Conservation (phyloP, 208 protist species). For the Acanthamoeba castellanii region DNA sequence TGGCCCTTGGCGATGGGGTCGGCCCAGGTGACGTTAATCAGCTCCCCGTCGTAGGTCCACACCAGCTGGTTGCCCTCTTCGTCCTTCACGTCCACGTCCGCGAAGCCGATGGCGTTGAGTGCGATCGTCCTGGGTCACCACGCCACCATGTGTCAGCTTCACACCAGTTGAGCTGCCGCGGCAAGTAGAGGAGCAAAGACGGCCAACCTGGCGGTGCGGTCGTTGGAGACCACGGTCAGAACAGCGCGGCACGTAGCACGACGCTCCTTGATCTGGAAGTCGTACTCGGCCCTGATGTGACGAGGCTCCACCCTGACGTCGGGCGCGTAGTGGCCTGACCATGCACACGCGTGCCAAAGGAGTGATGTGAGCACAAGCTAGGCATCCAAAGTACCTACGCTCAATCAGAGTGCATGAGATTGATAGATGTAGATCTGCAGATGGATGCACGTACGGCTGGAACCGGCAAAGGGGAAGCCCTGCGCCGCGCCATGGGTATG, state of each 20-base stretch:
- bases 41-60: slow-evolving; percentile 64
- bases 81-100: slow-evolving; percentile 31
- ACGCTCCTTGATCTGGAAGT: slow-evolving; percentile 23
- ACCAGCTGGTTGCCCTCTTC: background rate
- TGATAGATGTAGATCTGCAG: background rate
- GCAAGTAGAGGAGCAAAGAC: background rate
- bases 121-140: background rate
- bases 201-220: background rate
- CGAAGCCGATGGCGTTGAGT: slow-evolving; percentile 53
- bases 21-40: slow-evolving; percentile 36
- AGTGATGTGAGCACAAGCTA: background rate
- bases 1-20: slow-evolving; percentile 2
- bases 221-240: slow-evolving; percentile 10
- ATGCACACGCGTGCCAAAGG: no score
- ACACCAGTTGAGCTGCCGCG: background rate
- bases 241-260: background rate
- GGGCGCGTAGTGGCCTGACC: slow-evolving; percentile 39
- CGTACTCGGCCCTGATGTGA: slow-evolving; percentile 23
- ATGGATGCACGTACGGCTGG: background rate
- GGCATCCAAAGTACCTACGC: no score
- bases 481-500: background rate
- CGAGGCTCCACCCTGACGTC: slow-evolving; percentile 26
- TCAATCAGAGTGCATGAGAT: background rate
- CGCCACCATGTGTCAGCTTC: no score
- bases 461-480: slow-evolving; percentile 34